Conservation (phyloP, 306 rosid species). For the Malus sylvestris region DNA sequence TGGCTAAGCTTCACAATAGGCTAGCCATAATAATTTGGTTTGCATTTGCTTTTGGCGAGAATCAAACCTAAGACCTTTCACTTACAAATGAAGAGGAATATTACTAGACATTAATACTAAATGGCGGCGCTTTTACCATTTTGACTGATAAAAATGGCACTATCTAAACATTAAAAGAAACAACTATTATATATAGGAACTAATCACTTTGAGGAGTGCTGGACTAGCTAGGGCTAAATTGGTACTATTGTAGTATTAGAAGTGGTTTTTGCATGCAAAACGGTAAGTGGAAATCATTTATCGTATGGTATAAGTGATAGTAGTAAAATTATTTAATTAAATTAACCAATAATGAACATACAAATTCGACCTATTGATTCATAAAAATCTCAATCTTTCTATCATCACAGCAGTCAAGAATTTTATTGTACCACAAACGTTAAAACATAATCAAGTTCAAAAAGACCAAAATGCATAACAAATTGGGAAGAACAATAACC, state of each 20-base stretch:
- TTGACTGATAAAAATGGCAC: too few species aligned
- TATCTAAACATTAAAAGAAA: too few species aligned
- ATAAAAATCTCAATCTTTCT: not conserved
- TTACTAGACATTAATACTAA: too few species aligned
- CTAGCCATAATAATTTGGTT: too few species aligned
- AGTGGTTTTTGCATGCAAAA: not conserved
- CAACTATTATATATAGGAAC: too few species aligned
- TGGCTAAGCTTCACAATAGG: too few species aligned
- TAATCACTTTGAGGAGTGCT: too few species aligned
- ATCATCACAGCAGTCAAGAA: not conserved
- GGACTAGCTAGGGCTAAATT: not conserved
- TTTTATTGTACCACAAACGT: not conserved
- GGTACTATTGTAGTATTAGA: not conserved
- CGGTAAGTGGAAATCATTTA: too few species aligned
- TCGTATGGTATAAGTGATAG: too few species aligned
- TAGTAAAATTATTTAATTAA: too few species aligned
- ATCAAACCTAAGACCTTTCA: fast-evolving
- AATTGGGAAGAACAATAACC: not conserved
- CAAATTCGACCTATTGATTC: not conserved
- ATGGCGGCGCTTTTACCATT: too few species aligned
- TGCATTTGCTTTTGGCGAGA: fast-evolving
- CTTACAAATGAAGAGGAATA: not conserved
- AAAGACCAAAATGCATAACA: not conserved
- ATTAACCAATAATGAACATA: not conserved
- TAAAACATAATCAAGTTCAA: not conserved